Evolutionary conservation across 805 yeast genomes (phyloP).

Genomic region (Wickerhamomyces tratensis): DNA sequence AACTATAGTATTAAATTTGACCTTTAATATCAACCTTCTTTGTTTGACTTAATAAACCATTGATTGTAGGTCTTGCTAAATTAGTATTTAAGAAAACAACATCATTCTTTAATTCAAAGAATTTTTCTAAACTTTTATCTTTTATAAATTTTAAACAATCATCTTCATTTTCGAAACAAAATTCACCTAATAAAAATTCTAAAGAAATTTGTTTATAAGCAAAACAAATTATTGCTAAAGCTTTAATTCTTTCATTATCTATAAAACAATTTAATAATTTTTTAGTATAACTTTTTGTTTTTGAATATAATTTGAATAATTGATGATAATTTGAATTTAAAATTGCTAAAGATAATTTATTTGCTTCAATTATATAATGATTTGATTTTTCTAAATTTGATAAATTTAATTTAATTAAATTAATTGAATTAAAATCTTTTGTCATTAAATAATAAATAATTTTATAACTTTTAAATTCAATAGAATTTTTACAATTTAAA

Average conservation of each 20-base stretch:
- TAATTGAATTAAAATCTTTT: constrained; percentile 34
- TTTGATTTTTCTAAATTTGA: constrained; percentile 17
- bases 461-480: constrained; percentile 67
- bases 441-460: constrained; percentile 70
- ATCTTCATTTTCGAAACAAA: constrained; percentile 28
- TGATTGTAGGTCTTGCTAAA: constrained; percentile 26
- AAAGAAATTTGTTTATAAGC: constrained; percentile 41
- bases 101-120: constrained; percentile 22
- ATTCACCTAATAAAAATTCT: constrained; percentile 26
- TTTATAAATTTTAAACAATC: constrained; percentile 35
- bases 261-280: constrained; percentile 44
- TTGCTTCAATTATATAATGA: constrained; percentile 13
- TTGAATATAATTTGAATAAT: constrained; percentile 35
- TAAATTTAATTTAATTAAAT: constrained; percentile 33
- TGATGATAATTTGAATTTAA: constrained; percentile 39
- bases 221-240: constrained; percentile 45
- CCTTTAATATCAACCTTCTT: constrained; percentile 84
- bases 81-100: constrained; percentile 23
- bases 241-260: constrained; percentile 45
- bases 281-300: constrained; percentile 32
- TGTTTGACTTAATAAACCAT: constrained; percentile 26
- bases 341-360: constrained; percentile 21
- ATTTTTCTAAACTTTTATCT: constrained; percentile 26
- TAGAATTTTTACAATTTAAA: constrained; percentile 27
- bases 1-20: constrained; percentile 52